Base-by-base conservation (phyloP, 2,329 filamentous ascomycete genomes). In the Sphaerulina populicola region DNA sequence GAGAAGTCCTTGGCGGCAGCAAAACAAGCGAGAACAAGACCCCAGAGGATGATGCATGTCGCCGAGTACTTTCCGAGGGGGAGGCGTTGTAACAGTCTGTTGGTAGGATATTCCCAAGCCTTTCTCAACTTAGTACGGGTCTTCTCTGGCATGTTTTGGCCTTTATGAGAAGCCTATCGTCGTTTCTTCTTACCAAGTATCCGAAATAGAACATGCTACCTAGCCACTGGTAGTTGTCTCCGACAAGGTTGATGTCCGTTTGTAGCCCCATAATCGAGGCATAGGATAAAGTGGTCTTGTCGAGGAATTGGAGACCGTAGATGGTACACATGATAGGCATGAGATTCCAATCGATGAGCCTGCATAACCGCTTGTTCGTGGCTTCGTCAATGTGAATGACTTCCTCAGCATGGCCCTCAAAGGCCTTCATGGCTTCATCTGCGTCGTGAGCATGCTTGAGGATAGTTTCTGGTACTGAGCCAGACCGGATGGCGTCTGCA, bases 21-120 rank as follows among this genome's bases (percentile, higher is more conserved):
- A 61, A 85, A 82, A 62, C 80, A 82, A 49, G 75, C 72, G 1
- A 86, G 69, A 1, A 79, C 74, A 0, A 73, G 40, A 1, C 82
- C 82, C 82, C 82, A 85, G 58, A 80, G 72, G 53, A 84, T 74
- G 51, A 85, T 77, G 60, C 80, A 83, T 54, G 77, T 73, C 0
- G 79, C 79, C 1, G 77, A 82, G 65, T 83, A 85, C 62, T 85
- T 85, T 0, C 79, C 82, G 6, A 85, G 66, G 0, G 82, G 82
- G 1, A 85, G 67, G 1, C 76, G 71, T 64, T 85, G 82, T 10
- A 86, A 71, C 27, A 86, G 72, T 10, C 78, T 75, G 60, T 77
- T 82, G 1, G 81, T 84, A 0, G 82, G 82, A 64, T 81, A 85
- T 63, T 85, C 82, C 76, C 76, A 62, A 2, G 74, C 77, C 46